Conservation (phyloP, 768 basidiomycete genomes). For the Amanita muscaria region DNA sequence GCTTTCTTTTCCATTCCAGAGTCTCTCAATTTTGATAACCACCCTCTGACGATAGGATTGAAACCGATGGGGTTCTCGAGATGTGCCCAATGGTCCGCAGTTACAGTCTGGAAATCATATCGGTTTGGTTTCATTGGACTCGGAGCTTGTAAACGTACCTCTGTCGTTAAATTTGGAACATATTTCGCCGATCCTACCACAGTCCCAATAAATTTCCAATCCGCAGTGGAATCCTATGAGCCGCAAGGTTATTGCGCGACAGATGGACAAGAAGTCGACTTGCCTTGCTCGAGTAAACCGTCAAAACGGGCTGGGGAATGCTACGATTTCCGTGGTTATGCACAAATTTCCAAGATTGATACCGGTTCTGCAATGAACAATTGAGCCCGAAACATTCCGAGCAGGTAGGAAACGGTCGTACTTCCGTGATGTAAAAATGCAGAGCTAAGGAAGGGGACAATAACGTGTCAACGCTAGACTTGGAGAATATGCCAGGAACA, state of each 20-base stretch:
- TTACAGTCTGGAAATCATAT: conserved; percentile 39
- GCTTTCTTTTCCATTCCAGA: too few relatives aligned
- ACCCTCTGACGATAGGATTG: conserved; percentile 42
- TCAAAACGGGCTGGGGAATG: conserved; percentile 34
- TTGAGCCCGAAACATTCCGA: not conserved
- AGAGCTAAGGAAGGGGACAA: too few relatives aligned
- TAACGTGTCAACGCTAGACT: not conserved
- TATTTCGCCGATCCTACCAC: conserved; percentile 30
- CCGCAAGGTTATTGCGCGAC: not conserved
- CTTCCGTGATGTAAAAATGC: conserved; percentile 55
- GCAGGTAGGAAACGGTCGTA: conserved; percentile 15
- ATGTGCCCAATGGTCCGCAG: conserved; percentile 61
- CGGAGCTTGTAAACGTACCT: conserved; percentile 24
- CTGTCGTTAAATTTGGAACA: conserved; percentile 29
- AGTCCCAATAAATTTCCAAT: conserved; percentile 28
- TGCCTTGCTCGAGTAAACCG: conserved; percentile 32
- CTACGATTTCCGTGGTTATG: conserved; percentile 38
- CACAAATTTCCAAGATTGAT: conserved; percentile 29
- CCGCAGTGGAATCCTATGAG: conserved; percentile 38
- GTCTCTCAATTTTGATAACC: too few relatives aligned
- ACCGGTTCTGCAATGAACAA: conserved; percentile 28
- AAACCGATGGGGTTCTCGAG: conserved; percentile 47
- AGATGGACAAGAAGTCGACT: conserved; percentile 1
- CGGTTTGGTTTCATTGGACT: not conserved
- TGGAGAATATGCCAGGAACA: conserved; percentile 13